Percentiles rank a stretch among this genome's conserved stretches.
Conservation (phyloP, 2,329 filamentous ascomycete species). For the Pseudogymnoascus sp. region DNA sequence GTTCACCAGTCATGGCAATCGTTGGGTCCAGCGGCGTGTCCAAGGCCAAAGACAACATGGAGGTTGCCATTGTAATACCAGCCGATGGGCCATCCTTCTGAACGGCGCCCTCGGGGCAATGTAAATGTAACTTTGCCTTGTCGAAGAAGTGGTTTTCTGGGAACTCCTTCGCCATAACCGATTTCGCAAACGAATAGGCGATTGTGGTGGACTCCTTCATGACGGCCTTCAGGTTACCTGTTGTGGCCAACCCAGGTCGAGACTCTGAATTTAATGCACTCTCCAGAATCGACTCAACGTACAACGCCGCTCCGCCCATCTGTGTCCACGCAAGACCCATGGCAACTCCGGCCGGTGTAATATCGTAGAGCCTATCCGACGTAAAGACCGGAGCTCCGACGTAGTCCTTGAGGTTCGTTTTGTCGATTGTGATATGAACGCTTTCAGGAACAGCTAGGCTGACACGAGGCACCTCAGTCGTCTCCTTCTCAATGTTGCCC, state of each 20-base stretch:
- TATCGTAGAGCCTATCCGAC: constrained; percentile 89
- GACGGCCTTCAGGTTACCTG: constrained; percentile 88
- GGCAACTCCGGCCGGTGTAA: constrained; percentile 85
- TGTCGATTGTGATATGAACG: constrained; percentile 80
- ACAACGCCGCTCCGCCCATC: constrained; percentile 92
- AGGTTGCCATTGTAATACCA: constrained; percentile 97
- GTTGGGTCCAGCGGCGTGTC: constrained; percentile 73
- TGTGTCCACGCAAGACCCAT: constrained; percentile 99
- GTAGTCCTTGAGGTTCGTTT: constrained; percentile 90
- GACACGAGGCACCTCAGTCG: constrained; percentile 61
- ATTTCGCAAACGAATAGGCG: constrained; percentile 93
- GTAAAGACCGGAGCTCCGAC: constrained; percentile 95
- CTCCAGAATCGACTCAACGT: constrained; percentile 94
- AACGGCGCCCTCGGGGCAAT: constrained; percentile 93
- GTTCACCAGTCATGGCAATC: constrained; percentile 94
- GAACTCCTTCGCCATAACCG: constrained; percentile 76
- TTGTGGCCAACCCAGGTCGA: constrained; percentile 77
- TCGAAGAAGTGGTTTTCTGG: constrained; percentile 93
- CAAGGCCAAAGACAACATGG: constrained; percentile 76
- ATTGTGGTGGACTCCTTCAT: constrained; percentile 98
- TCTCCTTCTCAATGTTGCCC: constrained; percentile 47
- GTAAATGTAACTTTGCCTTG: constrained; percentile 87
- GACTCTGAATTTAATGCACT: constrained; percentile 68
- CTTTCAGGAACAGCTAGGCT: constrained; percentile 77
- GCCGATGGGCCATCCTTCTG: constrained; percentile 91